Base-by-base conservation (phyloP, 1,284 basidiomycete species). In the Ceratobasidium sp. region DNA sequence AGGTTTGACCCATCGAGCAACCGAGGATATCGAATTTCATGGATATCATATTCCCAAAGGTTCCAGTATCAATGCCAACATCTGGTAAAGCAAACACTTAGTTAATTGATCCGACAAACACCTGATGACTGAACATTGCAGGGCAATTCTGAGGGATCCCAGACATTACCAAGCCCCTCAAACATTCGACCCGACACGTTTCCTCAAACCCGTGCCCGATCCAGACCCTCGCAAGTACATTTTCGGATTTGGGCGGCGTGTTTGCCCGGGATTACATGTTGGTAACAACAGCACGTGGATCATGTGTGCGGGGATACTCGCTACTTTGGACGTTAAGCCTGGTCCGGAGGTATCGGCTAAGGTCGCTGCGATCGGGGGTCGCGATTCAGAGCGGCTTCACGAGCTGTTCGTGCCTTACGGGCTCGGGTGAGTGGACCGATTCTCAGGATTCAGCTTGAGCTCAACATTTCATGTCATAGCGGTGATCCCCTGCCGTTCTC, bases 221-320 rank as follows among this genome's bases (percentile, higher is more conserved):
- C 78, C 79, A 15, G 72, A 76, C n/a, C 70, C 70, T 7, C 33
- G 77, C 42, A 77, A 55, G 40, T 73, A 60, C 56, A 63, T 49
- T 4, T 73, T 61, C 61, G 70, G 70, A 0, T 73, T 73, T 18
- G 70, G 70, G 18, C 13, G 56, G 13, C 55, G 79, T 10, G 68
- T 78, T 40, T 80, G 79, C 46, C 79, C 79, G 5, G 79, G 79
- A n/a, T 61, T 67, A 20, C 79, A 80, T 46, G 26, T 80, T 1
- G 77, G 77, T 10, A 80, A 78, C 46, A 80, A 80, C 56, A 63
- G 56, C n/a, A 40, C 58, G 13, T 73, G 55, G 55, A 46, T 63
- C 3, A 73, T 49, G 58, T 73, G 70, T 63, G 56, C 70, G 13
- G 70, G 55, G 5, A 12, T 73, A 42, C 58, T 73, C 10, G 44